Evolutionary conservation across 2,329 filamentous ascomycete genomes (phyloP).

Genomic region (Thelonectria olida): DNA sequence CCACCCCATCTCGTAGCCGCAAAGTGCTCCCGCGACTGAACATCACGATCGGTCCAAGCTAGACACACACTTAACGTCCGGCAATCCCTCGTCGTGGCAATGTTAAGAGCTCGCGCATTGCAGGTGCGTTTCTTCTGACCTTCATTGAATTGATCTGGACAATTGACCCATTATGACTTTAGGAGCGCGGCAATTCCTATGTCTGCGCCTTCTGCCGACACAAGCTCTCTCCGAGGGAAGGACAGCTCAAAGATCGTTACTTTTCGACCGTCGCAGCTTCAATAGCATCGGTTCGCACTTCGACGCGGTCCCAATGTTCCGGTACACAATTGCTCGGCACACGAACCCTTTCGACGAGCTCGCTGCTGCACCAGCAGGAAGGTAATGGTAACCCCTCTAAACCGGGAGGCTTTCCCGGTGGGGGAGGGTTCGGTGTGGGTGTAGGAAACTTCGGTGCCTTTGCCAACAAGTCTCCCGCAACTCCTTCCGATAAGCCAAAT

Average conservation of each 20-base stretch:
- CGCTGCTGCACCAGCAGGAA: constrained; percentile 29
- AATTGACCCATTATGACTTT: constrained; percentile 17
- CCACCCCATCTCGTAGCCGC: constrained; percentile 19
- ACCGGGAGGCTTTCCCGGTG: constrained; percentile 37
- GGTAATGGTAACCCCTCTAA: constrained; percentile 28
- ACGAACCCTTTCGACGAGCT: constrained; percentile 43
- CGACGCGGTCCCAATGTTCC: constrained; percentile 2
- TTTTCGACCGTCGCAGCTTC: constrained; percentile 22
- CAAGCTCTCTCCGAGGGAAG: constrained; percentile 35
- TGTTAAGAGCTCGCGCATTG: constrained; percentile 55
- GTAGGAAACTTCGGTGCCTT: constrained; percentile 38
- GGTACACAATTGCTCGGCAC: constrained; percentile 8
- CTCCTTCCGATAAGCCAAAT: background rate
- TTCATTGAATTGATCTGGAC: background rate
- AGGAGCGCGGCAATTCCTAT: constrained; percentile 51
- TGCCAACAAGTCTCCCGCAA: constrained; percentile 23
- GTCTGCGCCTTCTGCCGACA: constrained; percentile 53
- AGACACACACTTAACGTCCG: constrained; percentile 27
- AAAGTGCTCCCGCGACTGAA: constrained; percentile 16
- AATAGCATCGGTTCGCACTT: constrained; percentile 12
- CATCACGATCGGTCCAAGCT: constrained; percentile 30
- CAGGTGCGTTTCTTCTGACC: constrained; percentile 43
- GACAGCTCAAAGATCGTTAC: constrained; percentile 26
- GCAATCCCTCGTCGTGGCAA: constrained; percentile 41
- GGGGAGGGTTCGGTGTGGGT: constrained; percentile 32